Base-by-base conservation (phyloP, 441 rosid genomes). In the Adansonia grandidieri region DNA sequence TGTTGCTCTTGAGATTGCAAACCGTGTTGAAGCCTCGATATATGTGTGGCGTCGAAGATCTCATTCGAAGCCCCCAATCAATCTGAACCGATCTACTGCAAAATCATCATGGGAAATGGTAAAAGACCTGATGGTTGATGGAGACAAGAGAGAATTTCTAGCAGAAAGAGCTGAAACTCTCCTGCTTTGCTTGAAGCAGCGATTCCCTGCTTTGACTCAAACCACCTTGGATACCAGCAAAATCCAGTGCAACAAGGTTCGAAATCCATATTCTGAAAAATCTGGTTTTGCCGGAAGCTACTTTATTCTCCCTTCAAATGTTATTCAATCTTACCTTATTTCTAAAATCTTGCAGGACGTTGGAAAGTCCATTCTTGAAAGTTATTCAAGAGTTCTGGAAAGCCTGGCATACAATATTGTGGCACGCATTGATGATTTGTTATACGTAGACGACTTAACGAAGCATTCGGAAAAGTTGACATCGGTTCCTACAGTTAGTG, bases 321-420 rank as follows among this genome's bases (percentile, higher is more conserved):
- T 14, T 60, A 70, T 22, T 63, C 65, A 47, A n/a, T 13, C 56
- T 58, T 67, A 77, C 75, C 77, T 65, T 63, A 67, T 13, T 37
- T 72, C 32, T 54, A 19, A 68, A 68, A 62, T 0, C 74, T 76
- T 73, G 54, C 84, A 91, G 96, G 96, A 91, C 77, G 89, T 90
- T 28, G 96, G 94, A 48, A 90, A 91, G 83, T 91, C 96, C 50
- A 87, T 91, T 60, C 81, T 91, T 1, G 96, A 91, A 81, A 84
- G 91, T 85, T 91, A 91, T 77, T 90, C 96, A 1, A 88, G 96
- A 74, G 91, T 90, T n/a, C 45, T 90, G 28, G 96, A 91, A 82
- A 90, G 93, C 82, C 77, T 90, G 69, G 93, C 93, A 9, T 91
- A 86, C 77, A 91, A 87, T 84, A 87, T 90, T n/a, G 83, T 88